phyloP scores from a whole-genome alignment of 2,329 filamentous ascomycete genomes.

The Aspergillus viridinutans region DNA sequence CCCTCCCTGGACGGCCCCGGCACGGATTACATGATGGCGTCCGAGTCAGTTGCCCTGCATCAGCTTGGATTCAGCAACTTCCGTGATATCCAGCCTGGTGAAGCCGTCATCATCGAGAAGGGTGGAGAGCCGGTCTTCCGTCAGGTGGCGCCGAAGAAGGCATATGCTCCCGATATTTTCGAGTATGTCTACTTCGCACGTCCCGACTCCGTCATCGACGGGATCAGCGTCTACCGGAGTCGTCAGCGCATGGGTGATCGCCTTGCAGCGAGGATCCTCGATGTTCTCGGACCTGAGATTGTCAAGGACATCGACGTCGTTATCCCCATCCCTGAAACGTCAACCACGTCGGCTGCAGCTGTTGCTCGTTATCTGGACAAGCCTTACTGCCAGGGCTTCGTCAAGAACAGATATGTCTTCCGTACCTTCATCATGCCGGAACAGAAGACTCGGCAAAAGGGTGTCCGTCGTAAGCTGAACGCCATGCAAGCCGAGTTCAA shows the following conservation, averaged over 20 bases:
- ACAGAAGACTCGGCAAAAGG: slow-evolving; percentile 74
- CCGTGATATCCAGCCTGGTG: slow-evolving; percentile 72
- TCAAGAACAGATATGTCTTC: slow-evolving; percentile 88
- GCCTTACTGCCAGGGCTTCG: slow-evolving; percentile 74
- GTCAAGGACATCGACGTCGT: slow-evolving; percentile 74
- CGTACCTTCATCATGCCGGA: slow-evolving; percentile 84
- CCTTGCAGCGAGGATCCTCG: slow-evolving; percentile 68
- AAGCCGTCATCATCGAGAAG: slow-evolving; percentile 82
- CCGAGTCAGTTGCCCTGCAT: slow-evolving; percentile 76
- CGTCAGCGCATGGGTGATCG: slow-evolving; percentile 82
- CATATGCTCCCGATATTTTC: slow-evolving; percentile 81
- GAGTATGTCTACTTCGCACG: slow-evolving; percentile 85
- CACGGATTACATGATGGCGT: slow-evolving; percentile 85
- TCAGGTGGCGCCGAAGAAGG: slow-evolving; percentile 64
- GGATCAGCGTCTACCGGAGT: slow-evolving; percentile 79
- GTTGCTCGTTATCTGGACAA: slow-evolving; percentile 72
- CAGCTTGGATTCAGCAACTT: slow-evolving; percentile 78
- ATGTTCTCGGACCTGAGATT: slow-evolving; percentile 63
- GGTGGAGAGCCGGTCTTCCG: slow-evolving; percentile 68
- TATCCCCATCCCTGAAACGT: slow-evolving; percentile 80
- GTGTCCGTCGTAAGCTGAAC: slow-evolving; percentile 84
- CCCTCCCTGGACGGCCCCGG: slow-evolving; percentile 61
- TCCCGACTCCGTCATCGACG: slow-evolving; percentile 78
- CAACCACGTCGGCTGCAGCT: slow-evolving; percentile 72
- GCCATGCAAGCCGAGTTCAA: slow-evolving; percentile 82